Conservation (phyloP, 2,329 filamentous ascomycete species). For the Diaporthe sp. region DNA sequence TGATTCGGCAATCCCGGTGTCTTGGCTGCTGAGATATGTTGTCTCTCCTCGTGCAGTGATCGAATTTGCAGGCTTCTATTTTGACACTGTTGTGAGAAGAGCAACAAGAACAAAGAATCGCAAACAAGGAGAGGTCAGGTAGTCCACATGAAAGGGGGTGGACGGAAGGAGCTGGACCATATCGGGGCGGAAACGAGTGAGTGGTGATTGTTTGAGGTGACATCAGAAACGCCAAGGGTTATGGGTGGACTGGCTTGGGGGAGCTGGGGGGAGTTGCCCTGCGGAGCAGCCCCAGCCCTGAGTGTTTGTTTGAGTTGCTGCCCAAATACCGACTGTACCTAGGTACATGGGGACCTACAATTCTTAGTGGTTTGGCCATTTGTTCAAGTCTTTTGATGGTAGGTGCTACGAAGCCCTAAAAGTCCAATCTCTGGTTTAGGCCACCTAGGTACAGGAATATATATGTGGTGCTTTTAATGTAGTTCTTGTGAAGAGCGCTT, state of each 20-base stretch:
- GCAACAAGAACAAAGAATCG: neutral
- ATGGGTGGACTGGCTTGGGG: neutral
- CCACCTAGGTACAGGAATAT: neutral
- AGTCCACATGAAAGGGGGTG: conserved; percentile 7
- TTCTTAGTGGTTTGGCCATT: too few species aligned
- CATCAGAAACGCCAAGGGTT: conserved; percentile 22
- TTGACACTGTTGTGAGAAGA: neutral
- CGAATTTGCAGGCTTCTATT: neutral
- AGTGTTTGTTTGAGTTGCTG: neutral
- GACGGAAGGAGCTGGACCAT: neutral
- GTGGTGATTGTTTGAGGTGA: conserved; percentile 23
- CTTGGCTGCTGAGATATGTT: neutral
- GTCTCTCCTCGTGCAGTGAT: neutral
- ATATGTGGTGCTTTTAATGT: neutral
- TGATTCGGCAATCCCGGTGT: neutral
- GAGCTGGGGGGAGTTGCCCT: neutral
- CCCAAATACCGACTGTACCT: neutral
- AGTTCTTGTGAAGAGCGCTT: too few species aligned
- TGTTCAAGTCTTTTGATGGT: too few species aligned
- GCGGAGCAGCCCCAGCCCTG: neutral
- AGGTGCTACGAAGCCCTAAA: too few species aligned
- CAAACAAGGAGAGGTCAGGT: neutral
- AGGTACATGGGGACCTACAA: too few species aligned
- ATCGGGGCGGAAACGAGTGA: neutral
- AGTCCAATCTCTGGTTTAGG: too few species aligned